phyloP scores from a whole-genome alignment of 805 yeast genomes.

The Myxozyma vanderwaltii region DNA sequence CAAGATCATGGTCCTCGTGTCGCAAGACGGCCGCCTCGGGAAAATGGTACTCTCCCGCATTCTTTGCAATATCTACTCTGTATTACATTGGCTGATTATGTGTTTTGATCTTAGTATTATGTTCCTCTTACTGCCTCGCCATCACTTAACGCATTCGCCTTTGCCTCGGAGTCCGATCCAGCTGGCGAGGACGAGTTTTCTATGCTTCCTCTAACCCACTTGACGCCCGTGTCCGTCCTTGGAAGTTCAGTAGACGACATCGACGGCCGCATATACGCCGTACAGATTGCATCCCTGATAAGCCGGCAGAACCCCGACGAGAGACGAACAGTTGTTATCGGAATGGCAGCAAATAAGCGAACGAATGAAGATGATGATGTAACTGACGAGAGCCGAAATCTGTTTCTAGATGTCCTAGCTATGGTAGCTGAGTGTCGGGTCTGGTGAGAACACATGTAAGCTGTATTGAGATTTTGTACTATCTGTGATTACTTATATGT shows the following conservation, averaged over 20 bases:
- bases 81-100: neutral
- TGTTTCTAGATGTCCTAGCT: slow-evolving; percentile 23
- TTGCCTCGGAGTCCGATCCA: slow-evolving; percentile 12
- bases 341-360: slow-evolving; percentile 17
- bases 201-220: slow-evolving; percentile 24
- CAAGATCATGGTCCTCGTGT: slow-evolving; percentile 26
- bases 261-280: slow-evolving; percentile 29
- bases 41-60: slow-evolving; percentile 21
- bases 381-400: slow-evolving; percentile 5
- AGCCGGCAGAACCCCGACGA: slow-evolving; percentile 28
- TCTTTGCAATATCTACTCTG: neutral
- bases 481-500: too few relatives aligned
- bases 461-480: too few relatives aligned
- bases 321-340: slow-evolving; percentile 26
- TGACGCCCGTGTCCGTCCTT: slow-evolving; percentile 26
- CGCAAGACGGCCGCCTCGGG: slow-evolving; percentile 27
- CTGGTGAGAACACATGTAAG: slow-evolving; percentile 16
- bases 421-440: slow-evolving; percentile 24
- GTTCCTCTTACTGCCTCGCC: slow-evolving; percentile 27
- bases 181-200: slow-evolving; percentile 24
- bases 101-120: slow-evolving; percentile 12
- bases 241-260: slow-evolving; percentile 24
- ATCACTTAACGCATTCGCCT: slow-evolving; percentile 13
- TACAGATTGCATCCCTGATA: slow-evolving; percentile 29
- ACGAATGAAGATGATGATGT: slow-evolving; percentile 6